phyloP scores from a whole-genome alignment of 2,329 filamentous ascomycete species.

The Hymenotorrendiella dingleyae region DNA sequence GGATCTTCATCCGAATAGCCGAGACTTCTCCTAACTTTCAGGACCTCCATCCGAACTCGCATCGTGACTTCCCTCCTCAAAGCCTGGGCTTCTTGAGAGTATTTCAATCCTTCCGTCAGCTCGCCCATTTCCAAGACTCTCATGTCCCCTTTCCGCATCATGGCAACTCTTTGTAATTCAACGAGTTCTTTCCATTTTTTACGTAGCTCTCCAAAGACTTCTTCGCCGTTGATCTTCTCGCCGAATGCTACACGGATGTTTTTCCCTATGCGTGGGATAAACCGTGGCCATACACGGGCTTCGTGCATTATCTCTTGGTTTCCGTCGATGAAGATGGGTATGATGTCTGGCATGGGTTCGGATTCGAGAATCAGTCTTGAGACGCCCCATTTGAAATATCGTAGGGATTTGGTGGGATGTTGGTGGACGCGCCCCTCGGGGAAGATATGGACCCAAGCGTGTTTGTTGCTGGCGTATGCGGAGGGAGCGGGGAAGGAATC shows the following conservation, averaged over 20 bases:
- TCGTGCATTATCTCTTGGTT: slow-evolving; percentile 87
- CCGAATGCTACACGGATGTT: slow-evolving; percentile 72
- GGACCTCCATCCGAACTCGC: slow-evolving; percentile 71
- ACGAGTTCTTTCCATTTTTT: slow-evolving; percentile 67
- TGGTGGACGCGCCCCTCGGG: slow-evolving; percentile 95
- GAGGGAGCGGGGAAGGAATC: slow-evolving; percentile 68
- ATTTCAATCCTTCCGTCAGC: slow-evolving; percentile 58
- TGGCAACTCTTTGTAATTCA: slow-evolving; percentile 40
- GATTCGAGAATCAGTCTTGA: slow-evolving; percentile 86
- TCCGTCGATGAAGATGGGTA: slow-evolving; percentile 93
- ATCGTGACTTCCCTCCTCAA: slow-evolving; percentile 75
- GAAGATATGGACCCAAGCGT: slow-evolving; percentile 91
- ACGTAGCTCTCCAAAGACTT: slow-evolving; percentile 71
- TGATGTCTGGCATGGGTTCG: slow-evolving; percentile 77
- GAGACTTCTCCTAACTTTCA: slow-evolving; percentile 65
- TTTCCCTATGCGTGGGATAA: slow-evolving; percentile 69
- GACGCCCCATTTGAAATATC: slow-evolving; percentile 98
- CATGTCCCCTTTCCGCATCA: slow-evolving; percentile 28
- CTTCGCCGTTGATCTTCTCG: slow-evolving; percentile 66
- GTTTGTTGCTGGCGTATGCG: slow-evolving; percentile 60
- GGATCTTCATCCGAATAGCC: slow-evolving; percentile 74
- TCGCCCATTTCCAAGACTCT: slow-evolving; percentile 46
- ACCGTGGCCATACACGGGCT: slow-evolving; percentile 70
- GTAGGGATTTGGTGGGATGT: slow-evolving; percentile 68
- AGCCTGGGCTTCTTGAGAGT: slow-evolving; percentile 67